Evolutionary conservation across 1,284 basidiomycete species (phyloP).

Genomic region (Inonotus obliquus): DNA sequence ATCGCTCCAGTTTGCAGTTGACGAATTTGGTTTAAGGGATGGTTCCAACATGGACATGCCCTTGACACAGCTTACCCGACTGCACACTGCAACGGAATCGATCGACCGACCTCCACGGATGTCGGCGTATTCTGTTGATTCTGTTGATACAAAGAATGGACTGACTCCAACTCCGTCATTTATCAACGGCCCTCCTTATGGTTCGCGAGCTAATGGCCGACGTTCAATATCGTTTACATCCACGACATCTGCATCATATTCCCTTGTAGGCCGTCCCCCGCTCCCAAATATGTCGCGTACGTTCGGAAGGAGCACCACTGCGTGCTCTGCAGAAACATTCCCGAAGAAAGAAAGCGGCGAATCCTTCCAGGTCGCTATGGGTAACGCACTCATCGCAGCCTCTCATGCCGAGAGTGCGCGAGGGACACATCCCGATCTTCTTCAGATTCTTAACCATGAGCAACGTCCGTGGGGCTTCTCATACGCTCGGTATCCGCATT

Average conservation of each 20-base stretch:
- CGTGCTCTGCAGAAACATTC: conserved; percentile 18
- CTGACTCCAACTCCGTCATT: conserved; percentile 2
- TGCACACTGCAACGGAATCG: background rate
- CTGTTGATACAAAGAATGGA: background rate
- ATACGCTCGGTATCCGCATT: conserved; percentile 71
- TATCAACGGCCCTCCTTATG: conserved; percentile 16
- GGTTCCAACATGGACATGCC: background rate
- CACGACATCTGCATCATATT: conserved; percentile 25
- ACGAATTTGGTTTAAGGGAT: background rate
- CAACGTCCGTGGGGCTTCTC: conserved; percentile 83
- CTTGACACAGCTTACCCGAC: background rate
- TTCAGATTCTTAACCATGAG: conserved; percentile 87
- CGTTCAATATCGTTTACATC: conserved; percentile 63
- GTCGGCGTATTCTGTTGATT: conserved; percentile 10
- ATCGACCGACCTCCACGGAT: background rate
- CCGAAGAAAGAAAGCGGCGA: conserved; percentile 33
- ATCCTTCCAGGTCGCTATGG: conserved; percentile 65
- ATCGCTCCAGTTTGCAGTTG: conserved; percentile 8
- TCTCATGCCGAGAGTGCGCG: conserved; percentile 92
- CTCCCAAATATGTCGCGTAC: conserved; percentile 14
- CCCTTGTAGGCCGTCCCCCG: conserved; percentile 10
- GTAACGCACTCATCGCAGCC: conserved; percentile 85
- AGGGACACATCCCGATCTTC: conserved; percentile 86
- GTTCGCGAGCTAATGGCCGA: conserved; percentile 40
- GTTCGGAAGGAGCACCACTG: conserved; percentile 13